A percentile compares a stretch with the other conserved stretches of the same genome.
Evolutionary conservation across 2,329 filamentous ascomycete genomes (phyloP).

Genomic region (Alternaria gansuensis): DNA sequence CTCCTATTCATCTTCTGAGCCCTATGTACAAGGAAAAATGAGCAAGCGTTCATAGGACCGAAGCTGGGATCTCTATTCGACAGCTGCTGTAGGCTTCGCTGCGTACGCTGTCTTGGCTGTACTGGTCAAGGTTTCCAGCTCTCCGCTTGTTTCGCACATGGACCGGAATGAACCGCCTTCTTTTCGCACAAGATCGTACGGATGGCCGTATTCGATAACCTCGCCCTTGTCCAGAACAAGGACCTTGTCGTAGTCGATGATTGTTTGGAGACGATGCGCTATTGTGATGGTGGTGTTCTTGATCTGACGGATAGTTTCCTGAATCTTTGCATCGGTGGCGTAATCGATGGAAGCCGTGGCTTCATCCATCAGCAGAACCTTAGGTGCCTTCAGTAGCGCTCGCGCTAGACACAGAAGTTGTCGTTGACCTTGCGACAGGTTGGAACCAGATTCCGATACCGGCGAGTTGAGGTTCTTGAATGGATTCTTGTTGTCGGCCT

Average conservation of each 20-base stretch:
- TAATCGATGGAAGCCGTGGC: constrained; percentile 98
- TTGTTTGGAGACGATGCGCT: constrained; percentile 92
- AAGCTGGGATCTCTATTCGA: not conserved
- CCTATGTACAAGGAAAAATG: constrained; percentile 4
- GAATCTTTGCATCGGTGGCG: constrained; percentile 92
- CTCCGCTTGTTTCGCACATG: constrained; percentile 74
- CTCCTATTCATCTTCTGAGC: not conserved
- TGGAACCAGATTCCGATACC: constrained; percentile 89
- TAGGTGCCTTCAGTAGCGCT: constrained; percentile 88
- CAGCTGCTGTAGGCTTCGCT: not conserved
- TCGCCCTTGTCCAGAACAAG: constrained; percentile 89
- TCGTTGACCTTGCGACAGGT: constrained; percentile 93
- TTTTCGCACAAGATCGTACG: constrained; percentile 73
- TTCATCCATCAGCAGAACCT: constrained; percentile 98
- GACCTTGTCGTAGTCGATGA: constrained; percentile 98
- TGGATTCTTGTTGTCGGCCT: constrained; percentile 87
- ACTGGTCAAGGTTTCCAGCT: constrained; percentile 63
- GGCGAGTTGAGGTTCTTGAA: constrained; percentile 86
- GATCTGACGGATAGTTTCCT: constrained; percentile 93
- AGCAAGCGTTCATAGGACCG: not conserved
- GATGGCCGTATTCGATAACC: constrained; percentile 90
- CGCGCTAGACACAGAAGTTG: constrained; percentile 93
- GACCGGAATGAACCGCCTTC: constrained; percentile 71
- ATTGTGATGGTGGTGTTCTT: constrained; percentile 94
- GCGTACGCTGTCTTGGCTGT: constrained; percentile 63